Evolutionary conservation across 2,329 filamentous ascomycete species (phyloP).

Genomic region (Fusarium brachygibbosum): DNA sequence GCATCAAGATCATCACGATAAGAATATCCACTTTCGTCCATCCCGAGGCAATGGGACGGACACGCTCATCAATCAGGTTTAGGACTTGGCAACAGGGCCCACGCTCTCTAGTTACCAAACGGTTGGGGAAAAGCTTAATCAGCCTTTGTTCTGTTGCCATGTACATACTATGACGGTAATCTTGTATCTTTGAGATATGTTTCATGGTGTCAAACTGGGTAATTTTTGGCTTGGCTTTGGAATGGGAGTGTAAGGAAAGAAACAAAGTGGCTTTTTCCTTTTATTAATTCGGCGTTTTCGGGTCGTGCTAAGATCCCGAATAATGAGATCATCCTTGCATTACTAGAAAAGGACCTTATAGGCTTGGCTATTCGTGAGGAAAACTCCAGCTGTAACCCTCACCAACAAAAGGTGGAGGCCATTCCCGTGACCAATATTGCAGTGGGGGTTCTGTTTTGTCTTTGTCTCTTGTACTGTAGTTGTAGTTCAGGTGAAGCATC

Average conservation of each 20-base stretch:
- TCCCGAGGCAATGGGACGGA: constrained; percentile 31
- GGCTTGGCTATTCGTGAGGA: not conserved
- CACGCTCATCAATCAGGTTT: not conserved
- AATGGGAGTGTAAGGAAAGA: not conserved
- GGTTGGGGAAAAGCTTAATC: constrained; percentile 39
- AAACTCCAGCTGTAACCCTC: not conserved
- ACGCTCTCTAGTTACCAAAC: constrained; percentile 4
- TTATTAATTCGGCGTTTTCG: constrained; percentile 9
- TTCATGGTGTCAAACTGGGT: not conserved
- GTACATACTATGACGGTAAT: not conserved
- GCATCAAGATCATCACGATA: constrained; percentile 36
- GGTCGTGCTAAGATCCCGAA: constrained; percentile 7
- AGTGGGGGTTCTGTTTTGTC: constrained; percentile 17
- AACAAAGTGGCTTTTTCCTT: too few relatives aligned
- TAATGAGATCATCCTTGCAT: constrained; percentile 16
- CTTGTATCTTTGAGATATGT: not conserved
- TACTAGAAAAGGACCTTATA: not conserved
- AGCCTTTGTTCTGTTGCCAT: not conserved
- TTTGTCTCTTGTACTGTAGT: not conserved
- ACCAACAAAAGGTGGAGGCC: constrained; percentile 1
- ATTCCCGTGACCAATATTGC: constrained; percentile 28
- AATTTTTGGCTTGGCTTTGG: not conserved
- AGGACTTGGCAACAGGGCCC: not conserved
- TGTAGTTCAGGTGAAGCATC: constrained; percentile 12
- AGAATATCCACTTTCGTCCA: constrained; percentile 5